Base-by-base conservation (phyloP, 768 basidiomycete species). In the Suillus cothurnatus region DNA sequence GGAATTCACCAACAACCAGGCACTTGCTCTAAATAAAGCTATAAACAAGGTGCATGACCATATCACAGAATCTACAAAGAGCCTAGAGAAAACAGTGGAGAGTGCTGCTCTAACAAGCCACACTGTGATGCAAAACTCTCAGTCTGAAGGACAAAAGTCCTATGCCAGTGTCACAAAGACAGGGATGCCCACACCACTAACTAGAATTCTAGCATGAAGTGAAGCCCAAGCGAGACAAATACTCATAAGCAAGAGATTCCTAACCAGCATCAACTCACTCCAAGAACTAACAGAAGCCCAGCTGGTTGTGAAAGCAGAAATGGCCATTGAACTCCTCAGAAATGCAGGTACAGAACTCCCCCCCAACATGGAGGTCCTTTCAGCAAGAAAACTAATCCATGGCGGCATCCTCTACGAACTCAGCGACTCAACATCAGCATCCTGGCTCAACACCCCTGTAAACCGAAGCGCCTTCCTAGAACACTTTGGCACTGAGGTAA, bases 371-470 rank as follows among this genome's bases (percentile, higher is more conserved):
- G n/a, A n/a, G 23, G 8, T 19, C 9, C 45, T 47, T n/a, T 47
- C 52, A 6, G 31, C 62, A 11, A 17, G n/a, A 9, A 31, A 56
- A 6, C 57, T 71, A 6, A 21, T 50, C 7, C 64, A 68, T 14
- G 71, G 72, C 0, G 68, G 67, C 0, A 55, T 75, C 0, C 15
- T 73, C 1, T 62, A 67, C 7, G 67, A 71, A 21, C 28, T 75
- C 4, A 64, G 61, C 45, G 31, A 65, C 11, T 49, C 39, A 9
- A 59, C 62, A 15, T 66, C 67, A 0, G 70, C 64, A 0, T 31
- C 55, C 1, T 76, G 76, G 76, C 43, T 75, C 1, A 49, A 53
- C 15, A 31, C 32, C 0, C 36, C 63, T 0, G 47, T 64, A 2
- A 61, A 62, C 11, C 59, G 68, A 34, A 32, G 58, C 8, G 17